Conservation (phyloP, 2,329 filamentous ascomycete species). For the Mycosphaerella sp. region DNA sequence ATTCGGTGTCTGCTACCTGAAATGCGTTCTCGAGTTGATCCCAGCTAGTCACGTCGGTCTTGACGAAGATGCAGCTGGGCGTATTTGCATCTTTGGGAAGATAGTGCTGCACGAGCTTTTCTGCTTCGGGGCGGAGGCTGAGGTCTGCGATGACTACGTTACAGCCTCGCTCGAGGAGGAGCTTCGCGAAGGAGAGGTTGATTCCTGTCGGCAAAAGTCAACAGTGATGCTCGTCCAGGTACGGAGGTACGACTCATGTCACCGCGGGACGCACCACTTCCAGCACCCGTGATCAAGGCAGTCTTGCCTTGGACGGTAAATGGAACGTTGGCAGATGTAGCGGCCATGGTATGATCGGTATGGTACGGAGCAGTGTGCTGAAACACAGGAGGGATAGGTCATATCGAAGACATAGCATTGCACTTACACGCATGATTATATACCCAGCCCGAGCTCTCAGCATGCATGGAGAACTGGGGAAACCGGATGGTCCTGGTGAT, state of each 20-base stretch:
- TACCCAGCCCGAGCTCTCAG: neutral
- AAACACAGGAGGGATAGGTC: neutral
- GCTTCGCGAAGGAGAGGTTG: constrained; percentile 41
- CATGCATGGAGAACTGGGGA: no score
- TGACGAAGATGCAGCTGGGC: constrained; percentile 39
- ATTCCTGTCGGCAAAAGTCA: constrained; percentile 36
- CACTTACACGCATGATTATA: neutral
- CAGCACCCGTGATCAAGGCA: constrained; percentile 46
- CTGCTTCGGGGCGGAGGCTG: constrained; percentile 42
- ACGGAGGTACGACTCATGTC: no score
- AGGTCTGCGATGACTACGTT: constrained; percentile 47
- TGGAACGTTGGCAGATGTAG: constrained; percentile 19
- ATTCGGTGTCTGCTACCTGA: constrained; percentile 42
- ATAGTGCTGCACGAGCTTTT: constrained; percentile 37
- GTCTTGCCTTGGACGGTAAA: constrained; percentile 41
- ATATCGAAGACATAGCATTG: neutral
- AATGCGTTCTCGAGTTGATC: constrained; percentile 46
- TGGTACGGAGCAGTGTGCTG: neutral
- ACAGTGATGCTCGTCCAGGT: neutral
- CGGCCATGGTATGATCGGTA: constrained; percentile 23
- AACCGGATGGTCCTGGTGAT: no score
- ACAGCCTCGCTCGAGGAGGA: constrained; percentile 42
- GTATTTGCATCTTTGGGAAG: constrained; percentile 19
- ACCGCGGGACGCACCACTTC: constrained; percentile 31
- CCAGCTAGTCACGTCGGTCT: constrained; percentile 48